A percentile compares a stretch with the other conserved stretches of the same genome.
These are phyloP conservation scores for Echinochloa phyllopogon DNA, from an alignment of 176 grass and related monocot species.

Conservation along the genomic window DNA sequence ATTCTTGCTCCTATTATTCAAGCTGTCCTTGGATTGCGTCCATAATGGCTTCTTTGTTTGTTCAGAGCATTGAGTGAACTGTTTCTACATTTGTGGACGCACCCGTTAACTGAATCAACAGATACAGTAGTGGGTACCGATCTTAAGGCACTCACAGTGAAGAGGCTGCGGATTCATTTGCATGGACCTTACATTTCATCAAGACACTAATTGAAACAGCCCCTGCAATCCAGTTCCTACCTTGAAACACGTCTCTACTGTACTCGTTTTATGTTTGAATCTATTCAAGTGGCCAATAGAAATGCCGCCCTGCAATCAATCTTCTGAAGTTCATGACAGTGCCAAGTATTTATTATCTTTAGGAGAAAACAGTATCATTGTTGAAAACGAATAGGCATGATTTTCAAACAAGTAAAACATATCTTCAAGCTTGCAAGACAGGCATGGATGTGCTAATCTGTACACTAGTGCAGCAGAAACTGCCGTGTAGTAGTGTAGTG, in stretches of 20 bases:
- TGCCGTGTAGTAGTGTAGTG: too few relatives aligned
- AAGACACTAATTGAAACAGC: neutral
- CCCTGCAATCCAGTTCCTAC: neutral
- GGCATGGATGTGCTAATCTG: too few relatives aligned
- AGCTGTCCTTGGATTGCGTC: neutral
- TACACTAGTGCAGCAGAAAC: too few relatives aligned
- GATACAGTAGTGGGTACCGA: neutral
- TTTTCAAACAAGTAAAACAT: too few relatives aligned
- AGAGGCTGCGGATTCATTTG: neutral
- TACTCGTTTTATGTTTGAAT: too few relatives aligned
- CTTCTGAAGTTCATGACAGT: too few relatives aligned
- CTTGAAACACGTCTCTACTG: neutral
- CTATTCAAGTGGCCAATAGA: too few relatives aligned
- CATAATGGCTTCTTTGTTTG: neutral
- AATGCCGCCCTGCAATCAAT: too few relatives aligned
- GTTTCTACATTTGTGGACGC: slow-evolving; percentile 2
- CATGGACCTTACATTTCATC: neutral
- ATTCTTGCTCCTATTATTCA: slow-evolving; percentile 36
- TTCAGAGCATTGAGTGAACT: neutral
- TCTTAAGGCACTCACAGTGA: neutral
- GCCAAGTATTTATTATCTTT: too few relatives aligned
- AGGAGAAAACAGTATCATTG: too few relatives aligned
- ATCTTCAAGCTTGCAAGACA: too few relatives aligned
- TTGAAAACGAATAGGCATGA: too few relatives aligned
- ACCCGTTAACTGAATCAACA: neutral